Conservation (phyloP, 1,139 yeast genomes). For the Debaryomyces psychrophilus region DNA sequence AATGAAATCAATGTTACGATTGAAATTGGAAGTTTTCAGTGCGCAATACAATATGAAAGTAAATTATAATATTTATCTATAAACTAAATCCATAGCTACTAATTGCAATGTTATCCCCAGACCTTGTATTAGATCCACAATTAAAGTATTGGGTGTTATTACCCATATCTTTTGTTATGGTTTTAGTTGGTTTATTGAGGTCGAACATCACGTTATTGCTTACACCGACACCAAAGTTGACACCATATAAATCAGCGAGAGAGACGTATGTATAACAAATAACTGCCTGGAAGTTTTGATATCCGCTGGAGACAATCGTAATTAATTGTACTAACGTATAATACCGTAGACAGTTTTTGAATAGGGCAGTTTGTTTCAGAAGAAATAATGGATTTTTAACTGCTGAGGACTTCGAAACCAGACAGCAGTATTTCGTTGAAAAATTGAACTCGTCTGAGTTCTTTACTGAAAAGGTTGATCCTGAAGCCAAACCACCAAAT, state of each 20-base stretch:
- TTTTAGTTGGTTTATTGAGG: conserved; percentile 81
- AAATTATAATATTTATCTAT: not conserved
- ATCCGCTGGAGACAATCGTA: not conserved
- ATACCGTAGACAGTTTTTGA: conserved; percentile 49
- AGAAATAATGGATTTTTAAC: conserved; percentile 51
- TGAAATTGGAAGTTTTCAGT: not conserved
- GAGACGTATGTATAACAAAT: conserved; percentile 50
- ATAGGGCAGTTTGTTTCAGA: conserved; percentile 58
- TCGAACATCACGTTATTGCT: conserved; percentile 67
- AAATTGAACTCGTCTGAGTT: conserved; percentile 55
- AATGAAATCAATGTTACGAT: not conserved
- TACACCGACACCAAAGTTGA: conserved; percentile 59
- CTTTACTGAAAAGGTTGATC: conserved; percentile 47
- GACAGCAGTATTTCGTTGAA: conserved; percentile 48
- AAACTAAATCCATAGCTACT: not conserved
- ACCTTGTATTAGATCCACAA: conserved; percentile 70
- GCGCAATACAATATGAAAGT: conserved; percentile 4
- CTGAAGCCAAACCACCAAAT: conserved; percentile 52
- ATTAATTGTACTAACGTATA: conserved; percentile 10
- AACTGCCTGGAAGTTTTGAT: not conserved
- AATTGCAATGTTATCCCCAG: conserved; percentile 21
- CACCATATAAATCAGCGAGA: conserved; percentile 53
- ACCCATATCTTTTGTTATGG: conserved; percentile 90
- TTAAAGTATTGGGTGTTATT: conserved; percentile 87
- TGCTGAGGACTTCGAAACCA: conserved; percentile 46